These are phyloP conservation scores for Poa pratensis DNA, from an alignment of 176 grass and related monocot genomes.

Conservation along the genomic window DNA sequence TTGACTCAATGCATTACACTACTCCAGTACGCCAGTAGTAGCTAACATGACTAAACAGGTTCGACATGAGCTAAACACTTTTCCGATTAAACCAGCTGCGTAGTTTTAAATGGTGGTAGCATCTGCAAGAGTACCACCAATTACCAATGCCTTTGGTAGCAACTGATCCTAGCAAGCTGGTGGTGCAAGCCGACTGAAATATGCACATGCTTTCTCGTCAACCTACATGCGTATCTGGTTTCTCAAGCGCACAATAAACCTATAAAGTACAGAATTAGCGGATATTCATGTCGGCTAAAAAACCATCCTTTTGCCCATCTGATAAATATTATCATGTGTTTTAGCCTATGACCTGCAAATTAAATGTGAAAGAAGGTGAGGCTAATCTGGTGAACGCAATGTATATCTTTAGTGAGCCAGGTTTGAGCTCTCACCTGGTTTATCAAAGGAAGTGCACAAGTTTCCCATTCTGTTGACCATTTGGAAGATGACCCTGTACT, in stretches of 20 bases:
- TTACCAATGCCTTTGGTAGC: background rate
- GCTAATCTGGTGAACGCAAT: slow-evolving; percentile 10
- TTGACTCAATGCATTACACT: background rate
- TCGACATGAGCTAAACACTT: background rate
- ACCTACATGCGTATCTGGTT: slow-evolving; percentile 2
- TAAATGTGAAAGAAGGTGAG: background rate
- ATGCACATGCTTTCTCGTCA: background rate
- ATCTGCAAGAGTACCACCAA: background rate
- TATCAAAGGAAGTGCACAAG: slow-evolving; percentile 68
- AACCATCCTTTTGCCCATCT: slow-evolving; percentile 17
- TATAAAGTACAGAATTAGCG: background rate
- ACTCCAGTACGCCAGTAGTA: background rate
- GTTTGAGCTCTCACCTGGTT: slow-evolving; percentile 50
- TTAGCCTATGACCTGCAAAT: slow-evolving; percentile 44
- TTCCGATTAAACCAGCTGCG: no score
- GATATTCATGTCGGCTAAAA: background rate
- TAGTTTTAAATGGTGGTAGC: slow-evolving; percentile 2
- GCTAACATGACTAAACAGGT: background rate
- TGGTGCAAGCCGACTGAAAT: slow-evolving; percentile 14
- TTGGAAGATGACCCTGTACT: slow-evolving; percentile 59
- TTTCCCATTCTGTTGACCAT: slow-evolving; percentile 82
- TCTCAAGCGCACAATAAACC: background rate
- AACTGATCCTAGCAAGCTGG: slow-evolving; percentile 1
- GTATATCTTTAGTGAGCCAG: background rate
- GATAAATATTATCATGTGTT: background rate